These are phyloP conservation scores for Sodiomyces alkalinus DNA, from an alignment of 2,329 filamentous ascomycete genomes.

Conservation along the genomic window DNA sequence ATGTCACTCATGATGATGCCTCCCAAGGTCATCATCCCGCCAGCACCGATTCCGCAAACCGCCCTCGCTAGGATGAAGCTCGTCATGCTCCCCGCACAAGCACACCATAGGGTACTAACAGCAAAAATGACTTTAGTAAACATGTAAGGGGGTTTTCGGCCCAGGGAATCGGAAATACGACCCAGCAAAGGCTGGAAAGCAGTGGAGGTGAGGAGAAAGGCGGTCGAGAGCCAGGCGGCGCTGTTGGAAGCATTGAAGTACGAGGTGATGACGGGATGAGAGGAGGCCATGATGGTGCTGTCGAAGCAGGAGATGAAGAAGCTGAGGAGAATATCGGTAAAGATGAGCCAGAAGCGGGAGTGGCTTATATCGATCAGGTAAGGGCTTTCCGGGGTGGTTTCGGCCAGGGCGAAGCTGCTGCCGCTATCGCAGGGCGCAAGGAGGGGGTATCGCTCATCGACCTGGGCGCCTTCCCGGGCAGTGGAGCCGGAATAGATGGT, in stretches of 20 bases:
- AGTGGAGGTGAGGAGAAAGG: constrained; percentile 63
- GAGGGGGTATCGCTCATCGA: constrained; percentile 1
- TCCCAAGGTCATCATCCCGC: constrained; percentile 53
- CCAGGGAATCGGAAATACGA: constrained; percentile 58
- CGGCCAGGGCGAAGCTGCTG: too few species aligned
- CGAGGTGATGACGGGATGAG: constrained; percentile 67
- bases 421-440: constrained; percentile 5
- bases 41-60: constrained; percentile 57
- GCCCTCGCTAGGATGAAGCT: constrained; percentile 57
- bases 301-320: constrained; percentile 54
- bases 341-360: constrained; percentile 46
- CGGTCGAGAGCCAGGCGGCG: constrained; percentile 70
- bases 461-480: too few species aligned
- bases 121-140: constrained; percentile 47
- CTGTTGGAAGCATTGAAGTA: constrained; percentile 65
- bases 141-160: constrained; percentile 52
- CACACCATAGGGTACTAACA: constrained; percentile 53
- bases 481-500: too few species aligned
- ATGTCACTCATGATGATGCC: constrained; percentile 60
- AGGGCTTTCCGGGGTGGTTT: constrained; percentile 2
- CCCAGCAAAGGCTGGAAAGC: constrained; percentile 63
- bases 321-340: constrained; percentile 39
- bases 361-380: constrained; percentile 31
- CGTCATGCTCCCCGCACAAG: constrained; percentile 48
- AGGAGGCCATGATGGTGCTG: constrained; percentile 67